Evolutionary conservation across 164 flowering plant genomes (phyloP), one percentile per base, ranked within the genome.

Genomic region (Piper betle): DNA sequence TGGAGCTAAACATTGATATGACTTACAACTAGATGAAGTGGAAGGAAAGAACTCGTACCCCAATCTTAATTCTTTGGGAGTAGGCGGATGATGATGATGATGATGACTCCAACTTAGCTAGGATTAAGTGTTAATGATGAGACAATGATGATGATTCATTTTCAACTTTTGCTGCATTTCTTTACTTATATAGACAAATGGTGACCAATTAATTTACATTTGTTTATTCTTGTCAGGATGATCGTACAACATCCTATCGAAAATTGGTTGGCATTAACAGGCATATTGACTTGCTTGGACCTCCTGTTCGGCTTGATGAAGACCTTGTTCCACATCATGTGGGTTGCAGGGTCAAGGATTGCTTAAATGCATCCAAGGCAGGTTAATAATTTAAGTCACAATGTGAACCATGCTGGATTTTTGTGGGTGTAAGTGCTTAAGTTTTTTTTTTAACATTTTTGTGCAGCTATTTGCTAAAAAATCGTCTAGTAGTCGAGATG

Each of bases 341-440:
- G 1, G 65, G 61, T 20, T 18, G 40, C 50, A 50, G 53, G 42
- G 65, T 62, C 46, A 16, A 57, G 38, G 88, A 91, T 8, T 80
- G 84, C 67, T 60, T 88, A 33, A 84, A 77, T 66, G 62, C 71
- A 58, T 94, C 93, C 16, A 94, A 87, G 89, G 99, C 71, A 80
- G 78, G 88, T 10, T 38, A 11, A n/a, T 33, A 53, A 59, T 3
- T 46, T 46, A 46, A 5, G 15, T 15, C 15, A 46, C 10, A 10
- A 46, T 46, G 15, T 46, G 50, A 6, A 46, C 11, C 9, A 15
- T 46, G 10, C 15, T 46, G 10, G 50, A 10, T 10, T 58, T 55
- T 55, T 55, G 39, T 6, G 16, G 43, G 68, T 0, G 19, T 58
- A 52, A 39, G 11, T 63, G 55, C 25, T 63, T 66, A 48, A 58